Percentiles rank a stretch among this genome's conserved stretches.
These are phyloP conservation scores for Ophiocordyceps camponoti-leonardi DNA, from an alignment of 2,329 filamentous ascomycete species.

Conservation along the genomic window DNA sequence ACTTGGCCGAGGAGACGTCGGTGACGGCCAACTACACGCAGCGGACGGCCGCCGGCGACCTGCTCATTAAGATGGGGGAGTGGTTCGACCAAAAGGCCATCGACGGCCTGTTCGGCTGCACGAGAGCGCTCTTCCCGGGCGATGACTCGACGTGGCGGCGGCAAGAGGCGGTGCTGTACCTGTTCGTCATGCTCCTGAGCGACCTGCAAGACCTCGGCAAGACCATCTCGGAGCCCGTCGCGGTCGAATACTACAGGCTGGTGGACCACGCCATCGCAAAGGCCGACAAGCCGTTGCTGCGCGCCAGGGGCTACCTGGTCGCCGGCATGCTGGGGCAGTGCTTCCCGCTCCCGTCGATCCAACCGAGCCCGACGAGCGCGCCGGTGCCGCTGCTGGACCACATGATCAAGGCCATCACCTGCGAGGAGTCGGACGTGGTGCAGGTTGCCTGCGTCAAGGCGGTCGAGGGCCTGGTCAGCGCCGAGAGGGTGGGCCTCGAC, in stretches of 20 bases:
- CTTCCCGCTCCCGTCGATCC: slow-evolving; percentile 38
- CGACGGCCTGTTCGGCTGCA: slow-evolving; percentile 63
- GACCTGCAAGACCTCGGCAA: slow-evolving; percentile 70
- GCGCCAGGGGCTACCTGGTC: slow-evolving; percentile 74
- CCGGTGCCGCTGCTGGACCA: slow-evolving; percentile 41
- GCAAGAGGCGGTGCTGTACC: slow-evolving; percentile 68
- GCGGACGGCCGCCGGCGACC: slow-evolving; percentile 77
- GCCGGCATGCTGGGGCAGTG: slow-evolving; percentile 64
- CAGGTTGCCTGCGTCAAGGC: slow-evolving; percentile 84
- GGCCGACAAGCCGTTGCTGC: slow-evolving; percentile 55
- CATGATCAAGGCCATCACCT: slow-evolving; percentile 57
- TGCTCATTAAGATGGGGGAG: slow-evolving; percentile 83
- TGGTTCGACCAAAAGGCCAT: slow-evolving; percentile 66
- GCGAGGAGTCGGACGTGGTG: slow-evolving; percentile 70
- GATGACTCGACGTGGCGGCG: slow-evolving; percentile 34
- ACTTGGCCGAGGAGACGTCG: slow-evolving; percentile 85
- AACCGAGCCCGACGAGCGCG: neutral
- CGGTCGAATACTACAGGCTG: slow-evolving; percentile 61
- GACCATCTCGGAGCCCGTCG: slow-evolving; percentile 49
- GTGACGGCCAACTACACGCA: slow-evolving; percentile 94
- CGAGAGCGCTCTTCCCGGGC: slow-evolving; percentile 52
- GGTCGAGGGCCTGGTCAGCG: slow-evolving; percentile 48
- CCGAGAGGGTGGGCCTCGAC: slow-evolving; percentile 31
- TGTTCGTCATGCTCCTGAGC: slow-evolving; percentile 68
- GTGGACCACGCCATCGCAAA: slow-evolving; percentile 61